A percentile compares a stretch with the other conserved stretches of the same genome.
Evolutionary conservation across 768 basidiomycete genomes (phyloP).

Genomic region (Leucocoprinus birnbaumii): DNA sequence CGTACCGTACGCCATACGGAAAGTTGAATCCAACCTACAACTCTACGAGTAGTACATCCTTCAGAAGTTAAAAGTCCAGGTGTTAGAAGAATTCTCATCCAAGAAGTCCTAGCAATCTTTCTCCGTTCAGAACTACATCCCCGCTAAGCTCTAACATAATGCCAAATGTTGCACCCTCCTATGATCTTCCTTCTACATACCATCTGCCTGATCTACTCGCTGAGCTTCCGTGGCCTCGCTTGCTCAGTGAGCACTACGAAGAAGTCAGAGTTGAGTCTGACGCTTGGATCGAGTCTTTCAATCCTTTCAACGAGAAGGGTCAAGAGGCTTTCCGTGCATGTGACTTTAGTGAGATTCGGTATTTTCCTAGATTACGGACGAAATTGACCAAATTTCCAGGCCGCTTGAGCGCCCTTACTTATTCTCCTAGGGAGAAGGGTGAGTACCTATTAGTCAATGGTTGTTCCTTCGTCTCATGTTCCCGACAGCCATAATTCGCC

Average conservation of each 20-base stretch:
- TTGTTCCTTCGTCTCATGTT: background rate
- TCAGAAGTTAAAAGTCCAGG: too few relatives aligned
- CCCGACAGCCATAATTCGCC: constrained; percentile 6
- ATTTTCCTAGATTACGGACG: too few relatives aligned
- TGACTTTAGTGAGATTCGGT: constrained; percentile 11
- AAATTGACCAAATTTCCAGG: background rate
- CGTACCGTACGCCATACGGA: too few relatives aligned
- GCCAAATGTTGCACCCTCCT: background rate
- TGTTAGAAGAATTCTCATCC: too few relatives aligned
- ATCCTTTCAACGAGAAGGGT: constrained; percentile 11
- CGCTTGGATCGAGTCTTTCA: constrained; percentile 13
- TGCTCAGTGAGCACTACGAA: constrained; percentile 11
- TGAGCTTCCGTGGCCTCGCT: constrained; percentile 2
- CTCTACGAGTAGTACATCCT: too few relatives aligned
- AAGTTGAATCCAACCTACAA: too few relatives aligned
- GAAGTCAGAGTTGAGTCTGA: constrained; percentile 12
- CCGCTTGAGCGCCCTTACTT: background rate
- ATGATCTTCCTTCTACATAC: background rate
- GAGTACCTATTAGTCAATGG: background rate
- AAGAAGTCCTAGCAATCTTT: too few relatives aligned
- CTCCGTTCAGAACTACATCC: too few relatives aligned
- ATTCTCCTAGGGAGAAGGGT: constrained; percentile 7
- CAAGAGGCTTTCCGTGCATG: constrained; percentile 9
- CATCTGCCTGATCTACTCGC: constrained; percentile 2
- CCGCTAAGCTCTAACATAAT: too few relatives aligned